These are phyloP conservation scores for Nephelium lappaceum DNA, from an alignment of 345 rosid genomes.

Conservation along the genomic window DNA sequence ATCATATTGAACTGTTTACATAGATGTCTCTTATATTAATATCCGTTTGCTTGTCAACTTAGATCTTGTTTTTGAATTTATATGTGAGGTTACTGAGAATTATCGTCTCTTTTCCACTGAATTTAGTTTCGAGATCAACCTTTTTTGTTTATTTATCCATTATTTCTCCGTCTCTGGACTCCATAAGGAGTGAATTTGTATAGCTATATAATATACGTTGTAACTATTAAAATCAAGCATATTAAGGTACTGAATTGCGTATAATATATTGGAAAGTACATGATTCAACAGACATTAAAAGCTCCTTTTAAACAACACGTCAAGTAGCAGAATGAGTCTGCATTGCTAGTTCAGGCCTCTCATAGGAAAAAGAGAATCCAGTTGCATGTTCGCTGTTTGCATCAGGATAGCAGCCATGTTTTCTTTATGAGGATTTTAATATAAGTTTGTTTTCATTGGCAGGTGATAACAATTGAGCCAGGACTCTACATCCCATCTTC, in stretches of 20 bases:
- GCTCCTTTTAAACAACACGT: not conserved
- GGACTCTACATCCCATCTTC: slow-evolving; percentile 81
- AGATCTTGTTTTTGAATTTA: not conserved
- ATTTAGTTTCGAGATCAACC: not conserved
- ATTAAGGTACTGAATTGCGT: not conserved
- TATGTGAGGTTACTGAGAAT: not conserved
- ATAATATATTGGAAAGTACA: not conserved
- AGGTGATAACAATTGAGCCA: slow-evolving; percentile 98
- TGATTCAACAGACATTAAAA: not conserved
- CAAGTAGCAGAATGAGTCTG: not conserved
- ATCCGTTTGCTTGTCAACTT: not conserved
- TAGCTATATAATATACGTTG: not conserved
- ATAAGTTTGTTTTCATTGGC: slow-evolving; percentile 28
- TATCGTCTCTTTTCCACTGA: not conserved
- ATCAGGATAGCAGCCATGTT: not conserved
- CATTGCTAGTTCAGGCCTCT: not conserved
- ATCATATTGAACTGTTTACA: not conserved
- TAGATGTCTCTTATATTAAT: not conserved
- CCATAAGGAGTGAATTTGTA: not conserved
- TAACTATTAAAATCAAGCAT: not conserved
- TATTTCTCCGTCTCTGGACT: not conserved
- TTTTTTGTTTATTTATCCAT: not conserved
- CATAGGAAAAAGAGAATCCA: not conserved
- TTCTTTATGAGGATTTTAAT: slow-evolving; percentile 1
- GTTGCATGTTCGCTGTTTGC: not conserved